Conservation (phyloP, 768 basidiomycete species). For the Tulasnella sp. region DNA sequence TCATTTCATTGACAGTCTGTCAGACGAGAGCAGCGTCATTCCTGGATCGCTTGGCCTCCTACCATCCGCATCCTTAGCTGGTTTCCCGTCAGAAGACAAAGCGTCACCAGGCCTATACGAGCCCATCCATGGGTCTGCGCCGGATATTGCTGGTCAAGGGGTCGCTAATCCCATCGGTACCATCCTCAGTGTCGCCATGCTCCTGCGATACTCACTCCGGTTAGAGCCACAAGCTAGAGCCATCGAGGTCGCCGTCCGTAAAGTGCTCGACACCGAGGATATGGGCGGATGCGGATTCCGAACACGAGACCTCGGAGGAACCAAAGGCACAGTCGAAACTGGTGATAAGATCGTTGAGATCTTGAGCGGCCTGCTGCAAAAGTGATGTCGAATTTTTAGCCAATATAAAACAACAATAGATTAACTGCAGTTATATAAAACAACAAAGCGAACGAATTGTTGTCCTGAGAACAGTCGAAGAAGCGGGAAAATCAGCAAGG, state of each 20-base stretch:
- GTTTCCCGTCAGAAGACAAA: constrained; percentile 60
- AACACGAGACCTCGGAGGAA: constrained; percentile 83
- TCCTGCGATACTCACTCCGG: constrained; percentile 89
- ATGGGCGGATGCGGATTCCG: constrained; percentile 30
- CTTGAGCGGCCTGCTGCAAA: constrained; percentile 43
- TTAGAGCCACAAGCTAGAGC: constrained; percentile 73
- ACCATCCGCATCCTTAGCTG: constrained; percentile 92
- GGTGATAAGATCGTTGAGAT: constrained; percentile 76
- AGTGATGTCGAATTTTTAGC: constrained; percentile 21
- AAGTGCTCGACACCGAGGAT: constrained; percentile 54
- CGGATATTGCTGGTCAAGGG: constrained; percentile 88
- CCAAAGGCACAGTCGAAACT: constrained; percentile 59
- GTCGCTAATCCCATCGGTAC: constrained; percentile 94
- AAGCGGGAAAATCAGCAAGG: background rate
- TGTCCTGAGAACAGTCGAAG: background rate
- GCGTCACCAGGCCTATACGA: constrained; percentile 87
- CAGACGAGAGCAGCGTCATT: constrained; percentile 94
- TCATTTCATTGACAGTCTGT: constrained; percentile 47
- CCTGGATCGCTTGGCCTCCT: constrained; percentile 94
- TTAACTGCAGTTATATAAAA: background rate
- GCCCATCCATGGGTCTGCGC: constrained; percentile 92
- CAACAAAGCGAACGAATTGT: background rate
- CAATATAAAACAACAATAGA: background rate
- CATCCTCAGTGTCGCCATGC: constrained; percentile 87
- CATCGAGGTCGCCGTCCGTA: constrained; percentile 84